These are phyloP conservation scores for Ophiostoma piceae DNA, from an alignment of 2,329 filamentous ascomycete genomes.

Conservation along the genomic window DNA sequence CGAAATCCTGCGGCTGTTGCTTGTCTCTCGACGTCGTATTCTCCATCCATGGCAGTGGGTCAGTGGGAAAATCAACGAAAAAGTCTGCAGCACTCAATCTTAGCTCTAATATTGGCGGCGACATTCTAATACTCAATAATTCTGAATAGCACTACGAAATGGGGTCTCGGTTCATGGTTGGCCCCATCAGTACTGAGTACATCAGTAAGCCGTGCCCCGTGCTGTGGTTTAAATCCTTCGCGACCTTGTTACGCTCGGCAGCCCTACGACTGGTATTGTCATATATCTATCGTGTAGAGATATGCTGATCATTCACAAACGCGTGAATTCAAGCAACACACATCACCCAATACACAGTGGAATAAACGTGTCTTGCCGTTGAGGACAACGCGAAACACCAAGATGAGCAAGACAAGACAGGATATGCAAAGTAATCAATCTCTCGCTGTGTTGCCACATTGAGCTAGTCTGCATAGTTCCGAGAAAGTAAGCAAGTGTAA, in stretches of 20 bases:
- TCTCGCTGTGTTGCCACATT: background rate
- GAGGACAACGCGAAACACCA: background rate
- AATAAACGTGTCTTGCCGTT: too few species aligned
- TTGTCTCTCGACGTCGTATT: background rate
- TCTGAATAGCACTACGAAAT: background rate
- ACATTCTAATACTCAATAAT: too few species aligned
- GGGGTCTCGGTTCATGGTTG: background rate
- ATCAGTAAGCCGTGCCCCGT: background rate
- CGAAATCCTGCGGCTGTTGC: background rate
- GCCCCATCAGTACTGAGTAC: background rate
- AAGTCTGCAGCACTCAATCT: background rate
- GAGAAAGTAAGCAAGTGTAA: background rate
- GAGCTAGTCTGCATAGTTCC: background rate
- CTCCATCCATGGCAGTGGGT: background rate
- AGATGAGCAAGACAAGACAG: background rate
- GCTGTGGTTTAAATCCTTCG: background rate
- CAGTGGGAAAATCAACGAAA: background rate
- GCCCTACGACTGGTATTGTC: background rate
- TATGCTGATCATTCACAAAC: background rate
- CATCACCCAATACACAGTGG: background rate
- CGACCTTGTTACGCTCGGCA: background rate
- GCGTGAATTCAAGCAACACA: background rate
- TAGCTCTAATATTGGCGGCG: background rate
- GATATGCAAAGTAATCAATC: background rate
- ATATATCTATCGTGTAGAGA: background rate